Percentiles rank a stretch among this genome's conserved stretches.
These are phyloP conservation scores for Fusarium continuum DNA, from an alignment of 2,329 filamentous ascomycete species.

Conservation along the genomic window DNA sequence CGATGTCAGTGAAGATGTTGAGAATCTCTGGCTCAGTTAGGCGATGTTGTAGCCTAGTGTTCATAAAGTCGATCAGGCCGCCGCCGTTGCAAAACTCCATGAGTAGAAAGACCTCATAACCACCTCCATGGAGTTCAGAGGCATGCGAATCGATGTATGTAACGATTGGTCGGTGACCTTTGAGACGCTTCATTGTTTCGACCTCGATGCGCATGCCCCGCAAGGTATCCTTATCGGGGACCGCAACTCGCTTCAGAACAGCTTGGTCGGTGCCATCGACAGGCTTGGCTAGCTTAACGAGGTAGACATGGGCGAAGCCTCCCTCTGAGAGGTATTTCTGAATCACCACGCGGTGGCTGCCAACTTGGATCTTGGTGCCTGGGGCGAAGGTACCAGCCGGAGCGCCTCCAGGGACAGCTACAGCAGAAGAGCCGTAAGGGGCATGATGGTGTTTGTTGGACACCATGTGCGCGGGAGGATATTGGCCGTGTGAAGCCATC, in stretches of 20 bases:
- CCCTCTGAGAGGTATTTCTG: constrained; percentile 98
- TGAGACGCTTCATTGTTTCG: constrained; percentile 99
- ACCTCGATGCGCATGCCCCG: constrained; percentile 98
- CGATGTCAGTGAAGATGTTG: constrained; percentile 94
- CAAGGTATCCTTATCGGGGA: constrained; percentile 93
- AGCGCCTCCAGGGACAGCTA: constrained; percentile 54
- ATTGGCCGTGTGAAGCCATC: constrained; percentile 53
- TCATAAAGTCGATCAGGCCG: constrained; percentile 99
- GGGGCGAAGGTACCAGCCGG: constrained; percentile 90
- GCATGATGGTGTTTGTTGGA: constrained; percentile 52
- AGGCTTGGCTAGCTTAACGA: constrained; percentile 84
- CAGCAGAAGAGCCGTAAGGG: constrained; percentile 56
- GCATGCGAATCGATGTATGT: constrained; percentile 99
- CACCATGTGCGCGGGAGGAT: constrained; percentile 43
- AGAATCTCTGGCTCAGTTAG: constrained; percentile 97
- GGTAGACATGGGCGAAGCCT: constrained; percentile 97
- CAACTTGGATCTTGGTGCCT: constrained; percentile 96
- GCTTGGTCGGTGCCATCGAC: constrained; percentile 82
- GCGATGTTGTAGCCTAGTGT: constrained; percentile 93
- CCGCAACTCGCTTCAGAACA: constrained; percentile 93
- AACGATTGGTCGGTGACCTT: constrained; percentile 95
- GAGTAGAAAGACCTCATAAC: constrained; percentile 96
- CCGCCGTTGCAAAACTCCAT: constrained; percentile 98
- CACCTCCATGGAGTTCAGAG: constrained; percentile 88
- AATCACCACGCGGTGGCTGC: constrained; percentile 89